phyloP scores from a whole-genome alignment of 148 eudicot genomes.

The Cornus suecica region DNA sequence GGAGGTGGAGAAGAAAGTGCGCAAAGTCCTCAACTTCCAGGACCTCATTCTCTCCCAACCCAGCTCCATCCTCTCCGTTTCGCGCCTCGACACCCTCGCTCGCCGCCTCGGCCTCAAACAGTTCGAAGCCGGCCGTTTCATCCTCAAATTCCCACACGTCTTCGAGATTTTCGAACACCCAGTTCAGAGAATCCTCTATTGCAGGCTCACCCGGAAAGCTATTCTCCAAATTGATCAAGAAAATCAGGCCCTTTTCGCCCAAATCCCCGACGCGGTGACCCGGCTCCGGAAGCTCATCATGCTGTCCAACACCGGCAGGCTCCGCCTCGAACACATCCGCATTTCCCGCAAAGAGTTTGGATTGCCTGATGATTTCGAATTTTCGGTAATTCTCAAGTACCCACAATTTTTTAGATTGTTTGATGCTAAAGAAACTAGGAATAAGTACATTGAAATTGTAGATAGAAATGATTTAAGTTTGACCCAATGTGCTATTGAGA shows the following conservation, averaged over 20 bases:
- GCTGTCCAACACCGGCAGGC: conserved; percentile 72
- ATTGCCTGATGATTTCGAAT: conserved; percentile 90
- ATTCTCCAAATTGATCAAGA: conserved; percentile 70
- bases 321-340: conserved; percentile 70
- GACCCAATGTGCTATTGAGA: conserved; percentile 70
- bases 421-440: conserved; percentile 63
- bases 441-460: conserved; percentile 77
- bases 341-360: conserved; percentile 82
- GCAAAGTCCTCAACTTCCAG: conserved; percentile 73
- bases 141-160: conserved; percentile 82
- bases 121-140: conserved; percentile 67
- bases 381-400: conserved; percentile 64
- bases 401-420: conserved; percentile 78
- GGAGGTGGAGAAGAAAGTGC: conserved; percentile 85
- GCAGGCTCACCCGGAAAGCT: conserved; percentile 74
- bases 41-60: conserved; percentile 72
- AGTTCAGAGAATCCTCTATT: conserved; percentile 79
- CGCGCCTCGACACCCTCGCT: conserved; percentile 62
- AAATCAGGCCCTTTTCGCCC: conserved; percentile 56
- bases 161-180: conserved; percentile 95
- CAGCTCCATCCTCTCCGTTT: conserved; percentile 45
- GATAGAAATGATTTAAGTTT: conserved; percentile 54
- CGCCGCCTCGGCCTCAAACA: conserved; percentile 68
- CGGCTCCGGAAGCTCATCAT: conserved; percentile 74
- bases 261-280: conserved; percentile 61